These are phyloP conservation scores for Sphagnum tenellum DNA, from an alignment of 225 moss, liverwort and hornwort genomes.

Conservation along the genomic window DNA sequence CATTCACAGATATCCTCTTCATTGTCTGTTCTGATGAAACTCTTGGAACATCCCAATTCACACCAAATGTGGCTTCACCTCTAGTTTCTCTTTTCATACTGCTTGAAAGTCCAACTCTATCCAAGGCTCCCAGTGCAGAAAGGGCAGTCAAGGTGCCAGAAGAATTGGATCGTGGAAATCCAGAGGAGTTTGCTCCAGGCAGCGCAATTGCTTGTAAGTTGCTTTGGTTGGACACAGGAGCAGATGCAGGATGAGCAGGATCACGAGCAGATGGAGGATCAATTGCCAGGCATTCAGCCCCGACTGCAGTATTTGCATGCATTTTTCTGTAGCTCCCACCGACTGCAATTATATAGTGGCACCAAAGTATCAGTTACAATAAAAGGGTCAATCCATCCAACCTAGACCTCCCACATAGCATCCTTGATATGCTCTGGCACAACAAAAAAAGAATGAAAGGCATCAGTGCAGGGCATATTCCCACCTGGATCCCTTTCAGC, in stretches of 20 bases:
- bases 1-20: slow-evolving; percentile 35
- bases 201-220: slow-evolving; percentile 1
- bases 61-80: slow-evolving; percentile 12
- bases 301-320: slow-evolving; percentile 34
- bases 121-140: slow-evolving; percentile 19
- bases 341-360: slow-evolving; percentile 19
- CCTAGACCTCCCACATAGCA: neutral
- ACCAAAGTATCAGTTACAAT: neutral
- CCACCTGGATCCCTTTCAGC: slow-evolving; percentile 25
- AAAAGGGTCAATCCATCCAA: neutral
- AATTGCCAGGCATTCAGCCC: slow-evolving; percentile 43
- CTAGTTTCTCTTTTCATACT: slow-evolving; percentile 40
- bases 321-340: slow-evolving; percentile 66
- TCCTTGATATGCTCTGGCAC: neutral
- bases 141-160: slow-evolving; percentile 29
- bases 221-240: slow-evolving; percentile 39
- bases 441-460: neutral
- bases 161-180: slow-evolving; percentile 28
- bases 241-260: slow-evolving; percentile 65
- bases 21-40: slow-evolving; percentile 27
- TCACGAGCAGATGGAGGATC: slow-evolving; percentile 78
- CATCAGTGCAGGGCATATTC: neutral
- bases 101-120: slow-evolving; percentile 25
- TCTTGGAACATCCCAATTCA: slow-evolving; percentile 34
- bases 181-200: slow-evolving; percentile 17